Conservation (phyloP, 2,329 filamentous ascomycete genomes). For the Endocalyx cinctus region DNA sequence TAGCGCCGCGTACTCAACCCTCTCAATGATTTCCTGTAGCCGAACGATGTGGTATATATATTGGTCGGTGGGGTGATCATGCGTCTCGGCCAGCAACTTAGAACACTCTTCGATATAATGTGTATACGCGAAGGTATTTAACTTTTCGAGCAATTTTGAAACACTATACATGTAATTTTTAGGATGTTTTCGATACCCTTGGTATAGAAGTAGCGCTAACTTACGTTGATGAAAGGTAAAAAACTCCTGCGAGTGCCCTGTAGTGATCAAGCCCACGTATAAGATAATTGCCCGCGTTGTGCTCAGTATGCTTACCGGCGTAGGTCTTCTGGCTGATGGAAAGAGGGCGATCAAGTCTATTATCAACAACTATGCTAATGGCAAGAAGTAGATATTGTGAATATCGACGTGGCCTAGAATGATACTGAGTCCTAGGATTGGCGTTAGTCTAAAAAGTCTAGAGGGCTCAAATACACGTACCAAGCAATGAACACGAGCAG, state of each 20-base stretch:
- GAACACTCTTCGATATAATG: slow-evolving; percentile 13
- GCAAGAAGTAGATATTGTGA: slow-evolving; percentile 6
- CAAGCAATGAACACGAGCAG: slow-evolving; percentile 7
- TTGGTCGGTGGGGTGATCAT: not conserved
- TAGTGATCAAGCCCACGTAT: slow-evolving; percentile 30
- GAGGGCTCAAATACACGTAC: slow-evolving; percentile 2
- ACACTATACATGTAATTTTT: slow-evolving; percentile 18
- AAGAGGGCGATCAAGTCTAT: slow-evolving; percentile 3
- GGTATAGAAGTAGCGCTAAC: not conserved
- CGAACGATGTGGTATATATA: not conserved
- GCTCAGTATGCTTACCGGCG: not conserved
- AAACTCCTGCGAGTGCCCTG: slow-evolving; percentile 38
- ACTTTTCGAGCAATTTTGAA: slow-evolving; percentile 32
- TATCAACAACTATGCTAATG: slow-evolving; percentile 7
- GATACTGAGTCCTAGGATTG: slow-evolving; percentile 5
- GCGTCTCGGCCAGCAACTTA: not conserved
- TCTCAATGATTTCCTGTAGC: not conserved
- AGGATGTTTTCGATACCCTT: too few species aligned
- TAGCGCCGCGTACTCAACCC: not conserved
- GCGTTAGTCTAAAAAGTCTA: not conserved
- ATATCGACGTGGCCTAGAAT: slow-evolving; percentile 3
- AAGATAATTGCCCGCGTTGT: too few species aligned
- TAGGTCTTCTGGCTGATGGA: not conserved
- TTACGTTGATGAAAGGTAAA: slow-evolving; percentile 32
- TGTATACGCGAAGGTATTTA: slow-evolving; percentile 19